Conservation (phyloP, 1,284 basidiomycete species). For the Cutaneotrichosporon cavernicola region DNA sequence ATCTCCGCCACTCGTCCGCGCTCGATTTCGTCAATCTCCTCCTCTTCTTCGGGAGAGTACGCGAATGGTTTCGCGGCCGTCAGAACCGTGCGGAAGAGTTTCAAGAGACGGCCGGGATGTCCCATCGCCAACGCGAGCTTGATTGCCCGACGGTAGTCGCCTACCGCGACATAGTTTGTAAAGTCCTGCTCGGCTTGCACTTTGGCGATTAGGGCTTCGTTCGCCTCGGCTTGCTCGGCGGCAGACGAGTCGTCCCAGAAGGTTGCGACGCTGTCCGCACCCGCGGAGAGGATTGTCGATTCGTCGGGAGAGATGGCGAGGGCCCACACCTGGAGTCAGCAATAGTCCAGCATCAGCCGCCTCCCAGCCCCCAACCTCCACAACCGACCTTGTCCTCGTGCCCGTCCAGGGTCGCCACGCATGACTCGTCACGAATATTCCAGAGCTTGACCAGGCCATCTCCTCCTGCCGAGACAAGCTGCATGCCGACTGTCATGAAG, state of each 20-base stretch:
- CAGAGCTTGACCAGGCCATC: slow-evolving; percentile 96
- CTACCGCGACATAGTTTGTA: slow-evolving; percentile 78
- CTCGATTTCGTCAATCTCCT: slow-evolving; percentile 12
- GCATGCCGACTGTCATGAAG: slow-evolving; percentile 79
- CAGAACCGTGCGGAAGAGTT: slow-evolving; percentile 70
- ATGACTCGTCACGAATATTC: slow-evolving; percentile 87
- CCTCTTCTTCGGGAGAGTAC: neutral
- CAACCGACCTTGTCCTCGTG: slow-evolving; percentile 84
- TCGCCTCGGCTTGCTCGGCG: slow-evolving; percentile 67
- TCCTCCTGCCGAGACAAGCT: slow-evolving; percentile 82
- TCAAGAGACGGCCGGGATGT: slow-evolving; percentile 83
- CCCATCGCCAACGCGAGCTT: slow-evolving; percentile 85
- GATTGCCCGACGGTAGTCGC: slow-evolving; percentile 90
- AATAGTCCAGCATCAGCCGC: slow-evolving; percentile 8
- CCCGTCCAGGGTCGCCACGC: slow-evolving; percentile 84
- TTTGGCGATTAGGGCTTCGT: slow-evolving; percentile 65
- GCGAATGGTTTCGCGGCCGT: slow-evolving; percentile 10
- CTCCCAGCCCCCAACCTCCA: neutral
- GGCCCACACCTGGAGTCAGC: slow-evolving; percentile 71
- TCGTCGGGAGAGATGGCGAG: slow-evolving; percentile 76
- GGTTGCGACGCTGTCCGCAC: slow-evolving; percentile 88
- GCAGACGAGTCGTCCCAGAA: slow-evolving; percentile 94
- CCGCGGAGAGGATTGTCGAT: slow-evolving; percentile 79
- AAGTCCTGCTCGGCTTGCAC: slow-evolving; percentile 93
- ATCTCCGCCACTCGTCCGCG: slow-evolving; percentile 55